phyloP scores from a whole-genome alignment of 768 basidiomycete genomes.

The Collybiopsis luxurians region DNA sequence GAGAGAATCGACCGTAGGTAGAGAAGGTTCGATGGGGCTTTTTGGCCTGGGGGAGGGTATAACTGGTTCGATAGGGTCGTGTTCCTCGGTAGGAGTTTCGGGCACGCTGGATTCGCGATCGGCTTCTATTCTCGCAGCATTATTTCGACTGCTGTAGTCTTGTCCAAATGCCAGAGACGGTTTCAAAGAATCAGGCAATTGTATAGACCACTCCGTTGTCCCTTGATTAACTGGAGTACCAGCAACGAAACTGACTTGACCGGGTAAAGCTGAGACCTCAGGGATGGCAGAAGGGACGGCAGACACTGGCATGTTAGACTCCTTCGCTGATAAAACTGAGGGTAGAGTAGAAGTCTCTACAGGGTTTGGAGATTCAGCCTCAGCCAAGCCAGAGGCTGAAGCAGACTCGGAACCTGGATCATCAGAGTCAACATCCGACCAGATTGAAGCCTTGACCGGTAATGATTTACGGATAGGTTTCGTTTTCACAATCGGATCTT shows the following conservation, averaged over 20 bases:
- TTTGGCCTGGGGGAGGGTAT: conserved; percentile 29
- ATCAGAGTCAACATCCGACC: conserved; percentile 19
- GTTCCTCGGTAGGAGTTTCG: conserved; percentile 5
- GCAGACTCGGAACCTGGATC: conserved; percentile 31
- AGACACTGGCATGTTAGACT: too few relatives aligned
- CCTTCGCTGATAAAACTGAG: too few relatives aligned
- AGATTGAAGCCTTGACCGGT: conserved; percentile 16
- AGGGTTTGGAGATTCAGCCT: neutral
- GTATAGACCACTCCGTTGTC: neutral
- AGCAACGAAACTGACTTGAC: neutral
- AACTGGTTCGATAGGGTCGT: conserved; percentile 45
- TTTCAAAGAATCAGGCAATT: neutral
- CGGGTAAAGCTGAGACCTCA: neutral
- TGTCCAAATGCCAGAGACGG: neutral
- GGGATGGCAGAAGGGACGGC: too few relatives aligned
- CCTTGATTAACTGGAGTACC: neutral
- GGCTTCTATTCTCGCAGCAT: too few relatives aligned
- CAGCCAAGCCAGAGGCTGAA: neutral
- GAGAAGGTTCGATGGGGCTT: conserved; percentile 8
- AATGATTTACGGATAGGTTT: conserved; percentile 28
- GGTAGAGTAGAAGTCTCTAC: neutral
- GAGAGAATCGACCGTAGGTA: neutral
- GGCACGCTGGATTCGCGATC: neutral
- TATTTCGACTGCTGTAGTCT: too few relatives aligned
- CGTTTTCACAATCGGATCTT: conserved; percentile 26